Base-by-base conservation (phyloP, 495 filamentous ascomycete species). In the Aspergillus saccharolyticus region DNA sequence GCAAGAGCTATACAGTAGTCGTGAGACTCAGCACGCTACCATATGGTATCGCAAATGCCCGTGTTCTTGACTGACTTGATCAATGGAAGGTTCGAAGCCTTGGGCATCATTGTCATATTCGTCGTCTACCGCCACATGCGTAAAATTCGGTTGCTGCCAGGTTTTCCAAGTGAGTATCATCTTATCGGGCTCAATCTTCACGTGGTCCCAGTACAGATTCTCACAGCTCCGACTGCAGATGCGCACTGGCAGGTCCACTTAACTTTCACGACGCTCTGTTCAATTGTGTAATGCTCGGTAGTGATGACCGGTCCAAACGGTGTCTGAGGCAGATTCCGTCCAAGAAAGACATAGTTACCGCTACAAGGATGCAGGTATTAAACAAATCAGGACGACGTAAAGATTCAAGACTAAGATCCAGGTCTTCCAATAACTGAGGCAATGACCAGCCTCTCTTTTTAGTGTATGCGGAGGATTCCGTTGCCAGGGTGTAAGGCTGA, bases 31-130 rank as follows among this genome's bases (percentile, higher is more conserved):
- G 21, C 51, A 20, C 42, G 6, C 33, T 20, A 42, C 45, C 53
- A 39, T 39, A 39, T 33, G 39, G 14, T 44, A 33, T 28, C 15
- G 53, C 53, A 15, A 55, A 55, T n/a, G 30, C 21, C 7, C 22
- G 53, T 16, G 43, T 55, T 48, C 25, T 18, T 47, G 21, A n/a
- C 39, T 28, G 5, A 55, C 53, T 28, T 55, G 53, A 16, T 55
- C 53, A 22, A 55, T 55, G n/a, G 39, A 49, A 3, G 54, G 42
- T 9, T 49, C 54, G 17, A 56, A 56, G 44, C 44, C 54, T 19
- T 49, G 54, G 14, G 49, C 19, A 17, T 42, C 39, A 28, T 48
- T 33, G 20, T 56, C 45, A 12, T 33, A 21, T n/a, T 56, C 54
- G 17, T 49, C 54, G 15, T 47, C 44, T 2, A 49, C 25, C 19